Evolutionary conservation across 805 yeast species (phyloP).

Genomic region (Maudiozyma turicensis): DNA sequence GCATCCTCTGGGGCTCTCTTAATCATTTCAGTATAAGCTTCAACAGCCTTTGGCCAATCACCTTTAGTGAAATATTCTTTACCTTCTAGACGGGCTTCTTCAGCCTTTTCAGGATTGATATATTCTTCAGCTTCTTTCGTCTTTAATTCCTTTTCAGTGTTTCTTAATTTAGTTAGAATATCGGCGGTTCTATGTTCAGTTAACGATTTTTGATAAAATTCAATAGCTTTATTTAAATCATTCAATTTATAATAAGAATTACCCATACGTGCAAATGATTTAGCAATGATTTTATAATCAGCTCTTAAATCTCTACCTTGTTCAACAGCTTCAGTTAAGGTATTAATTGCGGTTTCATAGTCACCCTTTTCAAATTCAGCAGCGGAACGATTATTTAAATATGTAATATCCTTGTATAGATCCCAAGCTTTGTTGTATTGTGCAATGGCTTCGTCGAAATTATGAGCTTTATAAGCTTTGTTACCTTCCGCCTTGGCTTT

Average conservation of each 20-base stretch:
- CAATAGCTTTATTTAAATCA: slow-evolving; percentile 64
- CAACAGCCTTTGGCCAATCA: slow-evolving; percentile 95
- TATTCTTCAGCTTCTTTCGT: slow-evolving; percentile 67
- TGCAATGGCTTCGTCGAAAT: slow-evolving; percentile 89
- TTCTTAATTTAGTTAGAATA: slow-evolving; percentile 75
- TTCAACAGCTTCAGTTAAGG: slow-evolving; percentile 76
- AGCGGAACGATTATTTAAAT: slow-evolving; percentile 92
- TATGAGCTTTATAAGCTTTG: slow-evolving; percentile 69
- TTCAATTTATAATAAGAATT: slow-evolving; percentile 66
- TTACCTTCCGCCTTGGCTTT: slow-evolving; percentile 79
- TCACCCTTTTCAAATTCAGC: slow-evolving; percentile 96
- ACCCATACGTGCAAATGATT: slow-evolving; percentile 89
- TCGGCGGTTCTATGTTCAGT: slow-evolving; percentile 98
- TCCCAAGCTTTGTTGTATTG: slow-evolving; percentile 83
- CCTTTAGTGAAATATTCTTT: slow-evolving; percentile 80
- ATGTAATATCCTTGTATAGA: slow-evolving; percentile 73
- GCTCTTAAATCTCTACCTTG: slow-evolving; percentile 85
- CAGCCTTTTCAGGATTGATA: slow-evolving; percentile 86
- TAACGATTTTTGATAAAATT: slow-evolving; percentile 75
- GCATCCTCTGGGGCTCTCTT: slow-evolving; percentile 96
- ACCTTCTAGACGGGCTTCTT: slow-evolving; percentile 89
- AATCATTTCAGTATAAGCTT: slow-evolving; percentile 89
- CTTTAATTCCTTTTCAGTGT: slow-evolving; percentile 79
- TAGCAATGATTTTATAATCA: slow-evolving; percentile 85
- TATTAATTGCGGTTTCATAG: slow-evolving; percentile 70